phyloP scores from a whole-genome alignment of 2,329 filamentous ascomycete genomes.

The Cucurbitaria berberidis region DNA sequence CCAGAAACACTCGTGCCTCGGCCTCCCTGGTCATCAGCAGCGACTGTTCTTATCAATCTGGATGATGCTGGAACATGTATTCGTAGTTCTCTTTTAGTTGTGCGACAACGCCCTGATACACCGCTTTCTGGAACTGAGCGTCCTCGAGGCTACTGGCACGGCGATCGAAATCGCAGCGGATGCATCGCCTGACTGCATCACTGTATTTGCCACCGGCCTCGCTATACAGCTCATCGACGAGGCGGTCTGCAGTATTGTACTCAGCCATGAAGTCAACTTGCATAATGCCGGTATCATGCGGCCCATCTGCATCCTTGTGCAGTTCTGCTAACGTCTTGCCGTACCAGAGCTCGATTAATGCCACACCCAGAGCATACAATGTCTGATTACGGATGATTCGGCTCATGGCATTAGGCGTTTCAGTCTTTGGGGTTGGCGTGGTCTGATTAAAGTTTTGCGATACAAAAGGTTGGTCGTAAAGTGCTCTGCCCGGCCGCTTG shows the following conservation, averaged over 20 bases:
- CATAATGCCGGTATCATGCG: conserved; percentile 1
- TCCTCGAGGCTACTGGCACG: conserved; percentile 33
- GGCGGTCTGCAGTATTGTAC: conserved; percentile 28
- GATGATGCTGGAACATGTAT: conserved; percentile 26
- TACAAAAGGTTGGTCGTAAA: conserved; percentile 26
- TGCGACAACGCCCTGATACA: conserved; percentile 37
- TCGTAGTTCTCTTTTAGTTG: conserved; percentile 38
- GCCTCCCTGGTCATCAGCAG: not conserved
- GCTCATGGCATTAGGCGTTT: conserved; percentile 1
- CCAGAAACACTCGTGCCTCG: too few species aligned
- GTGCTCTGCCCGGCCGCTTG: conserved; percentile 11
- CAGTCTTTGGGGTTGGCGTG: not conserved
- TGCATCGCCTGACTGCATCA: conserved; percentile 41
- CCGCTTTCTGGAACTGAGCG: conserved; percentile 33
- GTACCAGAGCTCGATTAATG: conserved; percentile 46
- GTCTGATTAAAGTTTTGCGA: conserved; percentile 14
- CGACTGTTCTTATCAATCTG: not conserved
- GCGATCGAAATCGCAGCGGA: conserved; percentile 41
- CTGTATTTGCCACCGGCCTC: conserved; percentile 39
- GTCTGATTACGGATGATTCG: conserved; percentile 39
- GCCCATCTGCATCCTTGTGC: conserved; percentile 15
- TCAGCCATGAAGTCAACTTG: conserved; percentile 25
- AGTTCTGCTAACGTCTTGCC: conserved; percentile 30
- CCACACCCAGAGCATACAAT: conserved; percentile 42
- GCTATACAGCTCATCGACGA: conserved; percentile 33